Percentiles rank a stretch among this genome's conserved stretches.
Evolutionary conservation across 75 land plant species (phyloP).

Genomic region (Cryptomeria japonica): DNA sequence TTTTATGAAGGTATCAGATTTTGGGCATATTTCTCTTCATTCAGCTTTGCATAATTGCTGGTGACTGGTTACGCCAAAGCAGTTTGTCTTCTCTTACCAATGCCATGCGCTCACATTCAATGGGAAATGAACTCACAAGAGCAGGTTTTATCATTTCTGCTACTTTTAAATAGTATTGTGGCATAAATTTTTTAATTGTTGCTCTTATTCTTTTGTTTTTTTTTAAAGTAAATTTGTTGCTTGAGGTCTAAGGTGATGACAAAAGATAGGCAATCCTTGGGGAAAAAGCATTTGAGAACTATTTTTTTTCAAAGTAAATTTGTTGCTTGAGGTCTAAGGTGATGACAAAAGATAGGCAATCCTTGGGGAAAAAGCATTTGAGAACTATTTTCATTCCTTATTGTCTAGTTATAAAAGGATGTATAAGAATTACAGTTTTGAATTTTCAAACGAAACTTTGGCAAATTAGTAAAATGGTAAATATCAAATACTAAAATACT

Average conservation of each 20-base stretch:
- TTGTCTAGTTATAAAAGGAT: neutral
- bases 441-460: no score
- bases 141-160: constrained; percentile 35
- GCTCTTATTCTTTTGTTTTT: neutral
- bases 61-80: constrained; percentile 81
- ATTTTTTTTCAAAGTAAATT: neutral
- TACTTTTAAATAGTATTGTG: constrained; percentile 5
- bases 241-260: neutral
- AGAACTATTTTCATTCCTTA: neutral
- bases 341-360: neutral
- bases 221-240: neutral
- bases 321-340: neutral
- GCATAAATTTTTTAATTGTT: neutral
- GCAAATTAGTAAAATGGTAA: no score
- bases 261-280: neutral
- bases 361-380: neutral
- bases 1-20: constrained; percentile 80
- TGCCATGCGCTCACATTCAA: constrained; percentile 54
- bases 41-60: constrained; percentile 88
- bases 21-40: constrained; percentile 93
- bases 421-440: no score
- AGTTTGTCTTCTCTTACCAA: constrained; percentile 75
- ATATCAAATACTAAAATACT: no score
- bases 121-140: constrained; percentile 41
- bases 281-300: neutral